Evolutionary conservation across 345 rosid species (phyloP), one percentile per base, ranked within the genome.

Genomic region (Hirschfeldia incana): DNA sequence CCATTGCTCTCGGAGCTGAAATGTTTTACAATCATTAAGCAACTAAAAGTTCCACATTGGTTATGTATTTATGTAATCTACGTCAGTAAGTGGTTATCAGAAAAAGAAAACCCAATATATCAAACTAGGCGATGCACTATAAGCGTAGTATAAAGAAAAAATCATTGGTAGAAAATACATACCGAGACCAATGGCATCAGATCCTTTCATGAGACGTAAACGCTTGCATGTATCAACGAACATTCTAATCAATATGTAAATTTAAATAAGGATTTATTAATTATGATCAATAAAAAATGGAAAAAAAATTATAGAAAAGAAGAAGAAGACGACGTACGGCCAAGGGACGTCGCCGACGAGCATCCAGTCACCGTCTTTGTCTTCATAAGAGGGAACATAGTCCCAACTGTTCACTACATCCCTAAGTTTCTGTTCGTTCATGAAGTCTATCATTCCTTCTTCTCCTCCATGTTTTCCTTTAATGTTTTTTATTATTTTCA

Each of bases 291-390:
- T 68, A 9, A 39, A 5, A 73, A 55, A 15, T 53, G 13, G 15
- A 27, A 29, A 42, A 42, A 15, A 5, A 15, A 8, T 16, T 32
- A 6, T 67, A 10, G 6, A 62, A 8, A 5, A 16, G 49, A 71
- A 55, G 74, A 62, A 58, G 27, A 68, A 60, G 27, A 78, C 87
- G 27, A 78, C 87, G 51, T 83, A 93, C 98, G 85, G 82, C 98
- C 98, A 93, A 15, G 98, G 98, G 55, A 93, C 98, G 77, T 93
- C 98, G 7, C 98, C 98, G 39, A 93, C 92, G 51, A 93, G 94
- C 98, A 93, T 93, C 98, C 97, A 93, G 55, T 93, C 98, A 67
- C 97, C 93, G 44, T 93, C 98, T 86, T 90, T 93, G 86, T 93
- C 98, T 83, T 93, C 94, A 70, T 93, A 93, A 65, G 94, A 90